These are phyloP conservation scores for Fusarium paranaense DNA, from an alignment of 2,329 filamentous ascomycete species.

Conservation along the genomic window DNA sequence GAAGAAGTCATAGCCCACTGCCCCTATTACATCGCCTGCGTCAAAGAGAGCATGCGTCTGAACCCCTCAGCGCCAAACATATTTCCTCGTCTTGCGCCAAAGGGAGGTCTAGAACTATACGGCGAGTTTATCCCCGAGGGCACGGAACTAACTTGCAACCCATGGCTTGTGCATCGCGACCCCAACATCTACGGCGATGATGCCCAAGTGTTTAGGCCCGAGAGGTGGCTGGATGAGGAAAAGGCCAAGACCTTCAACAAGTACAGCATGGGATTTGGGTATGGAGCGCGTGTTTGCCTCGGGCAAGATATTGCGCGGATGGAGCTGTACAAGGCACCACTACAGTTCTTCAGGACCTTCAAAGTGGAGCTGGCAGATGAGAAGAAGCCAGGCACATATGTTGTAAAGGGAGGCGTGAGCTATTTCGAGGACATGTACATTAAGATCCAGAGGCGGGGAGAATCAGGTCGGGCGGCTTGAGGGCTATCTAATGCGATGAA, in stretches of 20 bases:
- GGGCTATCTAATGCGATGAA: background rate
- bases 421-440: conserved; percentile 35
- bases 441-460: conserved; percentile 11
- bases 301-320: conserved; percentile 58
- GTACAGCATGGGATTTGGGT: conserved; percentile 51
- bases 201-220: conserved; percentile 52
- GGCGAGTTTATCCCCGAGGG: conserved; percentile 47
- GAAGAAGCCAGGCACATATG: conserved; percentile 18
- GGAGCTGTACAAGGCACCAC: conserved; percentile 50
- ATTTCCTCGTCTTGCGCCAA: conserved; percentile 61
- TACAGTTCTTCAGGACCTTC: conserved; percentile 30
- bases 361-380: conserved; percentile 21
- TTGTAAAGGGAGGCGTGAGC: conserved; percentile 33
- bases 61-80: conserved; percentile 62
- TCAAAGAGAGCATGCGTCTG: conserved; percentile 65
- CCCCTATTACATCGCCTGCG: conserved; percentile 64
- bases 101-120: conserved; percentile 56
- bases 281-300: conserved; percentile 56
- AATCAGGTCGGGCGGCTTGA: background rate
- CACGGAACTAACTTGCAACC: conserved; percentile 51
- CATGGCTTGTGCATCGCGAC: conserved; percentile 52
- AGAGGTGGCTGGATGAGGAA: conserved; percentile 54
- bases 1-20: conserved; percentile 28
- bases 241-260: conserved; percentile 45
- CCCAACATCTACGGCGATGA: conserved; percentile 47